Conservation (phyloP, 257 asterid species). For the Jaltomata sinuosa region DNA sequence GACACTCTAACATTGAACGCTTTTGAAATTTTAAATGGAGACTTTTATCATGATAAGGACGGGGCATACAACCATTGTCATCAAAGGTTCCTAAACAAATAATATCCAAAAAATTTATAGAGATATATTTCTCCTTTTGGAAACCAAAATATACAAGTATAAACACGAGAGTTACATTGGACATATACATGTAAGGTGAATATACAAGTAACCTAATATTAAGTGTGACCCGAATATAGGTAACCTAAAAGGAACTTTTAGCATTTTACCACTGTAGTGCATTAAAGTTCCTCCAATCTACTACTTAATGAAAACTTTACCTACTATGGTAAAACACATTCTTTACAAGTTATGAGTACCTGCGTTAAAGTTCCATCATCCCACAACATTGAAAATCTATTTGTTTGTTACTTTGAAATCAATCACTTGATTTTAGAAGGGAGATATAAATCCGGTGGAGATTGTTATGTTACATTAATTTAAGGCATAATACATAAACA, state of each 20-base stretch:
- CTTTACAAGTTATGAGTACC: no score
- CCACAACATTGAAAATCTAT: no score
- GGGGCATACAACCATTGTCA: no score
- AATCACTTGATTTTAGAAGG: no score
- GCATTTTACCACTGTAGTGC: neutral
- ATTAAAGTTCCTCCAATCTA: neutral
- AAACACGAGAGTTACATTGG: neutral
- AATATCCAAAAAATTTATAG: neutral
- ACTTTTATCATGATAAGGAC: no score
- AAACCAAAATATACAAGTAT: neutral
- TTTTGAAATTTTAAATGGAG: no score
- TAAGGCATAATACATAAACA: no score
- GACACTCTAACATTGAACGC: no score
- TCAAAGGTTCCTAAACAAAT: neutral
- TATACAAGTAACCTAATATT: neutral
- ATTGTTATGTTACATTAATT: no score
- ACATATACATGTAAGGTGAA: neutral
- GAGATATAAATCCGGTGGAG: no score
- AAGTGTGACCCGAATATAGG: neutral
- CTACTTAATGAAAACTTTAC: neutral
- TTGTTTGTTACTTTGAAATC: no score
- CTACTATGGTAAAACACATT: neutral
- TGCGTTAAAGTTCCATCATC: no score
- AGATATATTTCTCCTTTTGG: neutral
- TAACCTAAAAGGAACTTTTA: neutral